Evolutionary conservation across 179 eudicot genomes (phyloP).

Genomic region (Heliamphora pulchella): DNA sequence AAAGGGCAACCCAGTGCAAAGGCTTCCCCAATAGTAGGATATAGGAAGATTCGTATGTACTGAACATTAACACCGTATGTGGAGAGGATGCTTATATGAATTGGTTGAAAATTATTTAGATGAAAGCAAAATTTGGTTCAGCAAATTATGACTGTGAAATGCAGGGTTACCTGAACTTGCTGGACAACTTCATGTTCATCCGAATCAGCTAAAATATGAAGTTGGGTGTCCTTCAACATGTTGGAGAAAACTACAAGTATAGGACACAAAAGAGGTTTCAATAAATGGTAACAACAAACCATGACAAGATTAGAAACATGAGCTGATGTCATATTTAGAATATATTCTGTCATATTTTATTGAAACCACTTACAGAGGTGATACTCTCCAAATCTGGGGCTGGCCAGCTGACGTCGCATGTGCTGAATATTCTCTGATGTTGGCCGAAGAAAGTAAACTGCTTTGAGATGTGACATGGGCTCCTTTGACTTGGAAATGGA

Average conservation of each 20-base stretch:
- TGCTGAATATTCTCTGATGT: constrained; percentile 74
- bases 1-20: not conserved
- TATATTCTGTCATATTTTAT: not conserved
- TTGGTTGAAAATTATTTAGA: not conserved
- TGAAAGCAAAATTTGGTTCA: not conserved
- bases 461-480: constrained; percentile 93
- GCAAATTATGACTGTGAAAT: not conserved
- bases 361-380: constrained; percentile 68
- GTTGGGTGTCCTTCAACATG: constrained; percentile 72
- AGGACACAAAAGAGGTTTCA: not conserved
- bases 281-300: not conserved
- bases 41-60: too few relatives aligned
- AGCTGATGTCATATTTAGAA: not conserved
- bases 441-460: constrained; percentile 85
- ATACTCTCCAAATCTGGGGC: constrained; percentile 90
- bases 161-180: constrained; percentile 70
- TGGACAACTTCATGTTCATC: constrained; percentile 89
- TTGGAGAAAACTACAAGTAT: constrained; percentile 71
- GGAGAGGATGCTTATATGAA: not conserved
- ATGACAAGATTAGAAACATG: not conserved
- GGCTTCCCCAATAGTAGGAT: too few relatives aligned
- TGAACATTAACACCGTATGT: not conserved
- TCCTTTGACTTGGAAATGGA: constrained; percentile 84
- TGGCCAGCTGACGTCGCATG: constrained; percentile 75
- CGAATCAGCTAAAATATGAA: constrained; percentile 87